Evolutionary conservation across 192 early-diverging fungal species (phyloP), one percentile per base, ranked within the genome.

Genomic region (Podila epicladia): DNA sequence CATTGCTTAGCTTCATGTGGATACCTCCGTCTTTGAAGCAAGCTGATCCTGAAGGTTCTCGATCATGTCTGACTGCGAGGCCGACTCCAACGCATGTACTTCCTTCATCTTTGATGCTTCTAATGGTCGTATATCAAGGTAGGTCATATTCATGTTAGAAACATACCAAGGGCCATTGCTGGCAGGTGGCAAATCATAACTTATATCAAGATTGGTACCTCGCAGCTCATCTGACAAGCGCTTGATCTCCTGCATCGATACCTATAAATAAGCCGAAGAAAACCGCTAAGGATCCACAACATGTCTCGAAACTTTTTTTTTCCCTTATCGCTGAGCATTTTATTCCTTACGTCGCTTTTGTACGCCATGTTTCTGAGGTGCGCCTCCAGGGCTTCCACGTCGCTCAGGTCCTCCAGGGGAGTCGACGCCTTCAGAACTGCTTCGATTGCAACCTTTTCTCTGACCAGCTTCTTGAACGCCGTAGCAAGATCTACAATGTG

Each of bases 201-300:
- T 0, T 9, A 41, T 41, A 11, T 41, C 38, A 41, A 28, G 33
- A 33, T 20, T 53, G 22, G 11, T 66, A 78, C 75, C 75, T 65
- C 64, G 65, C 9, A 80, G 60, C 26, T 78, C 69, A 9, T 84
- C 75, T 12, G 57, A 79, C 38, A 84, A 24, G 24, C 83, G 64
- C 31, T 66, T 84, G 37, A 84, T 84, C 48, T 84, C 83, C 58
- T 84, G 72, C 83, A 84, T 80, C 1, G 76, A 80, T 11, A 84
- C 66, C 72, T 74, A 67, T 53, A 53, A 53, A 53, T 24, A 53
- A 19, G 51, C 17, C 3, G 51, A 7, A 53, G 4, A 41, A 13
- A 41, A 2, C 38, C 38, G 12, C 0, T 41, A 11, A 7, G 1
- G 38, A 41, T 41, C 38, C 38, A 41, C 12, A 41, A 12, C 38